Evolutionary conservation across 2,329 filamentous ascomycete genomes (phyloP).

Genomic region (Phaeophleospora eucalypticola): DNA sequence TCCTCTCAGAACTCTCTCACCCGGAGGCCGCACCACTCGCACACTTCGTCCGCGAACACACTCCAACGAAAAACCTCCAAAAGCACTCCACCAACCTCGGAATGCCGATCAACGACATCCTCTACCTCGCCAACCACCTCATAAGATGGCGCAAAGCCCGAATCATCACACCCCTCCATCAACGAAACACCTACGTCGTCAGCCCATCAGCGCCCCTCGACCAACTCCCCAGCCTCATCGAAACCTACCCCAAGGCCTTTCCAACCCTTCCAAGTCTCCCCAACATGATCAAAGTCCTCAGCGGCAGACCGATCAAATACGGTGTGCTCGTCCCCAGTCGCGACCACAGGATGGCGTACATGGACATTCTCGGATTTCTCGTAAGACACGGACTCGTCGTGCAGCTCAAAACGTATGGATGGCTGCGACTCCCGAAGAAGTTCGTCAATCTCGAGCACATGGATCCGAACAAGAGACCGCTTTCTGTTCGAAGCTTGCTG

Average conservation of each 20-base stretch:
- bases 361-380: constrained; percentile 89
- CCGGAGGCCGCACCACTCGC: constrained; percentile 73
- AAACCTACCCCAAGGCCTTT: constrained; percentile 72
- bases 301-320: constrained; percentile 75
- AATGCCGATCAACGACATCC: constrained; percentile 74
- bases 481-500: constrained; percentile 19
- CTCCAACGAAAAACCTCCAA: constrained; percentile 62
- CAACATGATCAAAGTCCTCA: constrained; percentile 82
- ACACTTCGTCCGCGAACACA: constrained; percentile 61
- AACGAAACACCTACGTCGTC: constrained; percentile 84
- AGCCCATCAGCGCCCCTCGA: constrained; percentile 82
- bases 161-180: constrained; percentile 84
- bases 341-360: constrained; percentile 80
- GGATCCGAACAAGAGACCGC: constrained; percentile 9
- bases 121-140: constrained; percentile 84
- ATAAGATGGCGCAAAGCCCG: constrained; percentile 94
- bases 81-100: constrained; percentile 68
- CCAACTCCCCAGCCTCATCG: constrained; percentile 63
- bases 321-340: constrained; percentile 80
- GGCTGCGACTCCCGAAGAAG: constrained; percentile 64
- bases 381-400: constrained; percentile 91
- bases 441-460: constrained; percentile 42
- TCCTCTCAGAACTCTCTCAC: constrained; percentile 68
- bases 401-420: constrained; percentile 85
- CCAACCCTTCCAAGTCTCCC: constrained; percentile 77